phyloP scores from a whole-genome alignment of 2,329 filamentous ascomycete species.

The Neonectria punicea region DNA sequence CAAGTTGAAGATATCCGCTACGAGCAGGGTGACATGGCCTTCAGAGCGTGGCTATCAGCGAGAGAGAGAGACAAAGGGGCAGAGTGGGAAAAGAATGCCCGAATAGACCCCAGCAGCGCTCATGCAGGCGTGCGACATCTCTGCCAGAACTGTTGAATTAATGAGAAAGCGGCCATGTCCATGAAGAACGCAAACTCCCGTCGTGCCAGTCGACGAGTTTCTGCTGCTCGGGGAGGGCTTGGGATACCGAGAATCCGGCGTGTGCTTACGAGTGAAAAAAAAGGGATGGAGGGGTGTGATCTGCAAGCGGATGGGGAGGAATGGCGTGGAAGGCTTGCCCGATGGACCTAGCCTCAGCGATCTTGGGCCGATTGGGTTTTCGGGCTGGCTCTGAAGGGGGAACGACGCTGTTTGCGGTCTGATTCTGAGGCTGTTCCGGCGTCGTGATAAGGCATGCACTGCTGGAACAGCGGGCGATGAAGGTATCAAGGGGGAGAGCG shows the following conservation, averaged over 20 bases:
- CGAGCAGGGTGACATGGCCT: slow-evolving; percentile 18
- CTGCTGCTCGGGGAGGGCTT: background rate
- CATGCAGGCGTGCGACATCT: background rate
- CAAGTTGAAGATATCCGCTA: slow-evolving; percentile 34
- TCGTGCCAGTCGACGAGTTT: background rate
- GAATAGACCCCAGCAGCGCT: background rate
- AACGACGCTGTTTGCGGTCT: background rate
- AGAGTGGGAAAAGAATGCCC: background rate
- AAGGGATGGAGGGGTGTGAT: background rate
- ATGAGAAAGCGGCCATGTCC: background rate
- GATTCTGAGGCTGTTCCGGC: background rate
- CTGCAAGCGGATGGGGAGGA: background rate
- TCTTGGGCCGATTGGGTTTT: background rate
- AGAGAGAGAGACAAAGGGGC: background rate
- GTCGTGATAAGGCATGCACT: background rate
- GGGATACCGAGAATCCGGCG: background rate
- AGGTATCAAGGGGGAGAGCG: background rate
- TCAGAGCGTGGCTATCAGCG: background rate
- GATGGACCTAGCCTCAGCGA: background rate
- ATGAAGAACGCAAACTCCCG: background rate
- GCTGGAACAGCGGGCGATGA: background rate
- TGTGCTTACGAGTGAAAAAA: background rate
- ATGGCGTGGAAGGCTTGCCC: background rate
- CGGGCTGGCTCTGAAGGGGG: background rate
- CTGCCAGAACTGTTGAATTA: background rate